phyloP scores from a whole-genome alignment of 352 stramenopile species.

The Globisporangium cederbergense region DNA sequence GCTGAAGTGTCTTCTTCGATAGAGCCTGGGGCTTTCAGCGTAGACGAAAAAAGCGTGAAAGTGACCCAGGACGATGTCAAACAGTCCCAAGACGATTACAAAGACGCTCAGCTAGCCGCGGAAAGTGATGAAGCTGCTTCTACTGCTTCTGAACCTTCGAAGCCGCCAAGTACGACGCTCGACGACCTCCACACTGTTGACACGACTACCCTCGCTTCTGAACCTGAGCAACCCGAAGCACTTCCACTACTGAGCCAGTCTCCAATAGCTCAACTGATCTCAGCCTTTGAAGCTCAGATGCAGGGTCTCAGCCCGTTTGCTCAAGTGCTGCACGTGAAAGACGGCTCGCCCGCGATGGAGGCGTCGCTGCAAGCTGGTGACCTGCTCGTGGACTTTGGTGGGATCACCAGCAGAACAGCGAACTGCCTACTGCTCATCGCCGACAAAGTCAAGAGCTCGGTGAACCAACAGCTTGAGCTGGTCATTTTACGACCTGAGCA shows the following conservation, averaged over 20 bases:
- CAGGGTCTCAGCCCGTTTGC: slow-evolving; percentile 34
- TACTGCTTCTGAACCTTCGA: no score
- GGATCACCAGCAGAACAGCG: slow-evolving; percentile 36
- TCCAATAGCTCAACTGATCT: neutral
- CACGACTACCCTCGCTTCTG: neutral
- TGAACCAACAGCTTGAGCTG: slow-evolving; percentile 35
- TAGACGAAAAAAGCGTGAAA: neutral
- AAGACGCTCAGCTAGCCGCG: neutral
- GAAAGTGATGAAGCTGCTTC: no score
- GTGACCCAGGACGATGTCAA: neutral
- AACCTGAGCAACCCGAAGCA: neutral
- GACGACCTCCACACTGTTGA: neutral
- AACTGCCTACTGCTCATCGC: slow-evolving; percentile 55
- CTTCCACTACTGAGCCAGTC: neutral
- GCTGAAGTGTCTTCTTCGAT: neutral
- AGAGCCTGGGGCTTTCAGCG: neutral
- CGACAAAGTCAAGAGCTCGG: slow-evolving; percentile 39
- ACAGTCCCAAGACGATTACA: neutral
- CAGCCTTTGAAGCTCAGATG: neutral
- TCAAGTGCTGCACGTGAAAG: slow-evolving; percentile 38
- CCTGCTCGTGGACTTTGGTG: slow-evolving; percentile 48
- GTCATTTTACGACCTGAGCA: slow-evolving; percentile 27
- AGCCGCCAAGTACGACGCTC: neutral
- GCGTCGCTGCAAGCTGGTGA: slow-evolving; percentile 39
- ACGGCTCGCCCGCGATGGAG: slow-evolving; percentile 41